Evolutionary conservation across 805 yeast genomes (phyloP).

Genomic region (Saturnispora diversa): DNA sequence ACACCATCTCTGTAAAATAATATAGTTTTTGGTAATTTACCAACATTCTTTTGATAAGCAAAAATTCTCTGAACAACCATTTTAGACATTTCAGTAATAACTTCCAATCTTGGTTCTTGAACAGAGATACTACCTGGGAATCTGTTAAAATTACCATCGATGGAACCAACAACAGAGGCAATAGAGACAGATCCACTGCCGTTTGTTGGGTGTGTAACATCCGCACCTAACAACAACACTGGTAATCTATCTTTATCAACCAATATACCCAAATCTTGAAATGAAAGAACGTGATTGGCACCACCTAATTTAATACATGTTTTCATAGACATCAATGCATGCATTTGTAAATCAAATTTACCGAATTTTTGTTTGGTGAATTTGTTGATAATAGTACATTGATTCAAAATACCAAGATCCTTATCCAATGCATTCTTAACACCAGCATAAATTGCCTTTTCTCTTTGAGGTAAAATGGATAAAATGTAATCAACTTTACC

Average conservation of each 20-base stretch:
- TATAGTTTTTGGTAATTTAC: constrained; percentile 22
- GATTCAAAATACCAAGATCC: constrained; percentile 24
- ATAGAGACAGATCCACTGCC: constrained; percentile 17
- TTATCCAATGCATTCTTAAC: constrained; percentile 25
- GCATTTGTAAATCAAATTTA: constrained; percentile 24
- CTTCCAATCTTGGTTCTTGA: constrained; percentile 21
- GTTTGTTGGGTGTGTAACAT: constrained; percentile 27
- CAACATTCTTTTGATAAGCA: constrained; percentile 18
- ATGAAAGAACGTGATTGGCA: constrained; percentile 20
- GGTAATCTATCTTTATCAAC: constrained; percentile 19
- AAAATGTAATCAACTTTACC: constrained; percentile 20
- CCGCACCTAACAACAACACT: constrained; percentile 24
- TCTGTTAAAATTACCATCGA: constrained; percentile 20
- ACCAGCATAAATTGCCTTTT: constrained; percentile 22
- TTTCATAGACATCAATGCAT: constrained; percentile 29
- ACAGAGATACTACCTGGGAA: constrained; percentile 24
- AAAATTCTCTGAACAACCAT: constrained; percentile 22
- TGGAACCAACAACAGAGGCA: constrained; percentile 21
- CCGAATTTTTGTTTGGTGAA: constrained; percentile 21
- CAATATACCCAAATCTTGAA: constrained; percentile 15
- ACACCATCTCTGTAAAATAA: constrained; percentile 31
- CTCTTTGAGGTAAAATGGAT: constrained; percentile 20
- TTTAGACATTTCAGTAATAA: constrained; percentile 21
- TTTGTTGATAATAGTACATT: constrained; percentile 25
- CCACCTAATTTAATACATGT: constrained; percentile 29